These are phyloP conservation scores for Blastobotrys aristatus DNA, from an alignment of 1,139 yeast genomes.

Conservation along the genomic window DNA sequence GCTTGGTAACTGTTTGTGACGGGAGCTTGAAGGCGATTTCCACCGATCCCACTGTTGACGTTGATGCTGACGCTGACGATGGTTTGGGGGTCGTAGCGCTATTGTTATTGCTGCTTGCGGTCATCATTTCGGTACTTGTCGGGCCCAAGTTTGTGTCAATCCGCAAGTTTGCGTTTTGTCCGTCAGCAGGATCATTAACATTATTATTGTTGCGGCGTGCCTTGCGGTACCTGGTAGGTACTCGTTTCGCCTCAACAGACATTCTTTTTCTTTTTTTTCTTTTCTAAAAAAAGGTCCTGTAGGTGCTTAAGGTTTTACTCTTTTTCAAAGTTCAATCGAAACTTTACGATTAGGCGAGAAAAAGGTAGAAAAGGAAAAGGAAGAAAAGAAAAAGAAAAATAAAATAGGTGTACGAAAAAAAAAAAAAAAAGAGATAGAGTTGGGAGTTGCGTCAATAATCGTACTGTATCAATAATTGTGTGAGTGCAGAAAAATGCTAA, in stretches of 20 bases:
- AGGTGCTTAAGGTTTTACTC: too few relatives aligned
- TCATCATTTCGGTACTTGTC: not conserved
- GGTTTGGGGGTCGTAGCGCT: too few relatives aligned
- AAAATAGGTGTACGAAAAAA: not conserved
- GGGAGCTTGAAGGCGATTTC: slow-evolving; percentile 22
- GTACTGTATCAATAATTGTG: too few relatives aligned
- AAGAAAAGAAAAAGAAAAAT: not conserved
- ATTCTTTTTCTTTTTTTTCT: not conserved
- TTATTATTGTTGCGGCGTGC: slow-evolving; percentile 2
- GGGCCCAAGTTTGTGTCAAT: not conserved
- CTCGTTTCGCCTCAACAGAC: slow-evolving; percentile 1
- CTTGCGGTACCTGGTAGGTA: slow-evolving; percentile 14
- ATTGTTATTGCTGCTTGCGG: not conserved
- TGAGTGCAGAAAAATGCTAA: too few relatives aligned
- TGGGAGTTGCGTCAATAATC: too few relatives aligned
- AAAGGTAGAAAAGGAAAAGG: not conserved
- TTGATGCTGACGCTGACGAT: not conserved
- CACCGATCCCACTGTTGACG: not conserved
- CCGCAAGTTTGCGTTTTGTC: not conserved
- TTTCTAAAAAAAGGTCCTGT: not conserved
- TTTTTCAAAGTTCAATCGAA: too few relatives aligned
- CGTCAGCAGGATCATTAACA: not conserved
- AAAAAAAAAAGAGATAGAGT: not conserved
- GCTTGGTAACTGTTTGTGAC: slow-evolving; percentile 23
- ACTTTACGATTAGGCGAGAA: not conserved